phyloP scores from a whole-genome alignment of 768 basidiomycete species.

The Suillus cothurnatus region DNA sequence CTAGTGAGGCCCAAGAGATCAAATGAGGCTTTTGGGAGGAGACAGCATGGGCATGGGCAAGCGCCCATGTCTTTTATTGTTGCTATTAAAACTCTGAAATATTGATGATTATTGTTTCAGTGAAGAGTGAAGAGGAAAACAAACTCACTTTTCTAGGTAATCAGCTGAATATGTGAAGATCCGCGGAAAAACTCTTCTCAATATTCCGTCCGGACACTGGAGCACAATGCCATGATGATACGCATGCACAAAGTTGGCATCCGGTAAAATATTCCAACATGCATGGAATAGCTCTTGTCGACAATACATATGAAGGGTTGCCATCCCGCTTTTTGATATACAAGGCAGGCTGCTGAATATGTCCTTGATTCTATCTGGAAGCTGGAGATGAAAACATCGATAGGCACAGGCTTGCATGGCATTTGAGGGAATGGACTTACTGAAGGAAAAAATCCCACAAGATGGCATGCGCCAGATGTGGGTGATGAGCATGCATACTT shows the following conservation, averaged over 20 bases:
- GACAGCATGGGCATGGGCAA: not conserved
- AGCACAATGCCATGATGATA: constrained; percentile 26
- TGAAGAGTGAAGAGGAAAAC: not conserved
- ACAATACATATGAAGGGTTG: constrained; percentile 16
- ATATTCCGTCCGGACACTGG: constrained; percentile 23
- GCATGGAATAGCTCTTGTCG: constrained; percentile 27
- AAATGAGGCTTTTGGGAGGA: not conserved
- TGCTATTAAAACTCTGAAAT: not conserved
- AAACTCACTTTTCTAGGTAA: not conserved
- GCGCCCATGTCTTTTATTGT: not conserved
- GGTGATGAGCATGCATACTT: constrained; percentile 14
- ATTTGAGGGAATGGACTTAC: not conserved
- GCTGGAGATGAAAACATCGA: constrained; percentile 6
- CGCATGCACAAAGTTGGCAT: constrained; percentile 25
- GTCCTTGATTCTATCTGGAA: constrained; percentile 18
- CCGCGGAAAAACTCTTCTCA: not conserved
- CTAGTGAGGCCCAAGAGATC: too few species aligned
- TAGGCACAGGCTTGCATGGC: too few species aligned
- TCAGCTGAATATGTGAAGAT: not conserved
- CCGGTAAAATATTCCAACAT: constrained; percentile 20
- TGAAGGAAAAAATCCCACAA: constrained; percentile 23
- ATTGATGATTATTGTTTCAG: not conserved
- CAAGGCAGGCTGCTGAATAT: not conserved
- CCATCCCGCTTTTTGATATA: not conserved
- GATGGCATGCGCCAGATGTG: constrained; percentile 17